These are phyloP conservation scores for Hansenula sp. DNA, from an alignment of 1,139 yeast species.

Conservation along the genomic window DNA sequence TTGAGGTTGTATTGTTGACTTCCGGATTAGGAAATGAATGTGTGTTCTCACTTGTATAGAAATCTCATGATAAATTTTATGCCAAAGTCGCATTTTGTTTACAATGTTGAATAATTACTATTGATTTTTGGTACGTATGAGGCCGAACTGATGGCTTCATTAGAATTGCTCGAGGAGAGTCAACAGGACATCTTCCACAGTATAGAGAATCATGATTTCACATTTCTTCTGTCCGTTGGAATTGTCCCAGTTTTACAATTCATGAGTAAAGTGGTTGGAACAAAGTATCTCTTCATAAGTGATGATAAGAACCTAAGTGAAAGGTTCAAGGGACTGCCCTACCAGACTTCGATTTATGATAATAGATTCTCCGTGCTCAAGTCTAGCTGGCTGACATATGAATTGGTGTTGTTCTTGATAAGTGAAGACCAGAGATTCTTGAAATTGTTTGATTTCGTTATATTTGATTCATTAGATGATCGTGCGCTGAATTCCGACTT, in stretches of 20 bases:
- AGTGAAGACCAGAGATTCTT: not conserved
- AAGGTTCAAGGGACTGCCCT: not conserved
- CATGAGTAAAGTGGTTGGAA: not conserved
- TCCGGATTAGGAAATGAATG: not conserved
- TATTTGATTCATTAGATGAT: constrained; percentile 12
- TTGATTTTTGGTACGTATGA: not conserved
- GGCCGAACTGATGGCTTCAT: not conserved
- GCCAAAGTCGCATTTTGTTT: not conserved
- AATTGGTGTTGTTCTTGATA: constrained; percentile 3
- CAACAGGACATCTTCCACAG: not conserved
- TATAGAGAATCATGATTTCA: constrained; percentile 3
- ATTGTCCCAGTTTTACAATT: not conserved
- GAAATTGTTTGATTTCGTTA: constrained; percentile 9
- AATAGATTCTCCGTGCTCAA: not conserved
- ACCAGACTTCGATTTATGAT: constrained; percentile 3
- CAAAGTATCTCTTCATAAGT: constrained; percentile 1
- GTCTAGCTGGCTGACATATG: constrained; percentile 6
- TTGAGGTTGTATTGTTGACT: too few species aligned
- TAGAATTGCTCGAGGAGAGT: constrained; percentile 2
- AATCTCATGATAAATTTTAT: not conserved
- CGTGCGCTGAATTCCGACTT: constrained; percentile 9
- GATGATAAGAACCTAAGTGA: not conserved
- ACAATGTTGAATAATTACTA: not conserved
- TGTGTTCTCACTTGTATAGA: not conserved
- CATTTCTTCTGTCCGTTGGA: not conserved